Base-by-base conservation (phyloP, 208 protist species). In the Porcisia hertigi region DNA sequence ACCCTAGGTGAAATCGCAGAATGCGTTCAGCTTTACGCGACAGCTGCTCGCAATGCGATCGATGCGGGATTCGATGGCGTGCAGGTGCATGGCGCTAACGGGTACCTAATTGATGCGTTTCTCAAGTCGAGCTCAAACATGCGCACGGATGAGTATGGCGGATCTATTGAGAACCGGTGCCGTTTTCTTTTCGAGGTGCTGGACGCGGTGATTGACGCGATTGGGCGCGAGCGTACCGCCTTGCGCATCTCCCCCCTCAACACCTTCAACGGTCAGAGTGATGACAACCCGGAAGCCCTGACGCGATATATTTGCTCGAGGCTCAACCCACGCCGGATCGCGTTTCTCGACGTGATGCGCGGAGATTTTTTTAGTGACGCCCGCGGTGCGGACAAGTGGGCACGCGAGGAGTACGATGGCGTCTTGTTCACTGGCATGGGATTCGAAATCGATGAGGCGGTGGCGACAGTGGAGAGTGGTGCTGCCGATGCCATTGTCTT, bases 71-170 rank as follows among this genome's bases (percentile, higher is more conserved):
- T 98, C 79, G 96, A 98, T 74, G 93, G 88, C 11, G 84, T 98
- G 62, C 79, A 98, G 89, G 77, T 98, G 41, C 97, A 98, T 75
- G 86, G 82, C 43, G 92, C 89, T 18, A 89, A 98, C 81, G 96
- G 94, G n/a, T 98, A 98, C 82, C 71, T 98, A 18, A 80, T 98
- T 30, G 88, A 93, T 60, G 73, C 82, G 55, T 98, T 98, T 78
- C 64, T 98, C n/a, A 86, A 75, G 71, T 52, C 70, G n/a, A 71
- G 71, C 9, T 71, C 85, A 45, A 98, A 98, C 81, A 73, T 83
- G 70, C 83, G 95, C 66, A 96, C 87, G 4, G 95, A 93, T 70
- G 72, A 92, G 69, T 98, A 98, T 80, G 97, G 95, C 55, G 97
- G 96, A 62, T 84, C 69, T 73, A 79, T 97, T 43, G 88, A 94